Base-by-base conservation (phyloP, 768 basidiomycete species). In the Hygrocybe coccinea region DNA sequence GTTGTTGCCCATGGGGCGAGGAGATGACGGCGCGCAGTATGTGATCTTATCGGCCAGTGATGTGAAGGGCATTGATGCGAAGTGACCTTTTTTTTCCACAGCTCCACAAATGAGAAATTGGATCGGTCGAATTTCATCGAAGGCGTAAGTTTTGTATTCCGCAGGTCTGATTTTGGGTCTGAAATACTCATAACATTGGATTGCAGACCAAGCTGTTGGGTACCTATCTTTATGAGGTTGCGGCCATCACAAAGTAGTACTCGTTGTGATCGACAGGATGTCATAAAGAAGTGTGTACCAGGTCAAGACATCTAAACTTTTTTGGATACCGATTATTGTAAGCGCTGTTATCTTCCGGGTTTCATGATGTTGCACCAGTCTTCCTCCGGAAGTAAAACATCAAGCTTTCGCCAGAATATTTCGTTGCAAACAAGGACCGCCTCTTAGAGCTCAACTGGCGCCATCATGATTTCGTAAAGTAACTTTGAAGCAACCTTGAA, bases 91-190 rank as follows among this genome's bases (percentile, higher is more conserved):
- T 12, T 11, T 11, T 37, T 34, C 54, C 54, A 2, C 59, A 91
- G 90, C 71, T 91, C 89, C 50, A 93, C 89, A 10, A 95, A 95
- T 69, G 95, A 97, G 79, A 98, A 98, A 71, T 76, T 98, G 50
- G 94, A 98, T 71, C 76, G 76, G 51, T 84, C 83, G 47, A 98
- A 98, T 76, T 97, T 86, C 71, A 86, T 97, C 57, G 74, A 90
- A 69, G 89, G 87, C 65, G 91, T 87, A 71, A 68, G 84, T 45
- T 17, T 17, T 17, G 52, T 14, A 11, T 25, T 53, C n/a, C 50
- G 1, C 15, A 22, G 34, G 52, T 38, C n/a, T 12, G 9, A 35
- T 17, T 24, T 29, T 14, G 34, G 49, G 53, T 46, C 43, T 50
- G 33, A 50, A 48, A 24, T 38, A 19, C 52, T 36, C n/a, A 19